Evolutionary conservation across 768 basidiomycete species (phyloP).

Genomic region (Dictyophora rubrovolvata): DNA sequence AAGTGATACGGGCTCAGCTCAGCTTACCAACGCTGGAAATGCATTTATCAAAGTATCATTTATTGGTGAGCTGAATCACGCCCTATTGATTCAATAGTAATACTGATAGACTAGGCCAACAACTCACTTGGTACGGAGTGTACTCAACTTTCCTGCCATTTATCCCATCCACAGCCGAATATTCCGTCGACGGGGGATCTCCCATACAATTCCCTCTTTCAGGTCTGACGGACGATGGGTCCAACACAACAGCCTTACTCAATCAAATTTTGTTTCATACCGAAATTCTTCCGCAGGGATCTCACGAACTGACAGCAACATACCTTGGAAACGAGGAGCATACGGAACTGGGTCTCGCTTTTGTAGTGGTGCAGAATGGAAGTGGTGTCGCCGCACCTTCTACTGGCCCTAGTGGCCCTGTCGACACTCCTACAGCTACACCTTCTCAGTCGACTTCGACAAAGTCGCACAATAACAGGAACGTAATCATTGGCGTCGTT

Average conservation of each 20-base stretch:
- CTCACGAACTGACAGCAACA: not conserved
- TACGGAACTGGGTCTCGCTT: not conserved
- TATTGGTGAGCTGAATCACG: not conserved
- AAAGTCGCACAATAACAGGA: too few relatives aligned
- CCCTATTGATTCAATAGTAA: not conserved
- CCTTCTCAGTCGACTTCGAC: too few relatives aligned
- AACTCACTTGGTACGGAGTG: not conserved
- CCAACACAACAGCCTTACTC: not conserved
- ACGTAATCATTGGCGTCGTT: too few relatives aligned
- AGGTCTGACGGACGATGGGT: not conserved
- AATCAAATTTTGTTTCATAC: not conserved
- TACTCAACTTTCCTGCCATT: not conserved
- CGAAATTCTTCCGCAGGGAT: not conserved
- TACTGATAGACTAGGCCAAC: not conserved
- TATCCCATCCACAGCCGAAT: not conserved
- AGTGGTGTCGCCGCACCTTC: too few relatives aligned
- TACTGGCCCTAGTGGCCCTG: too few relatives aligned
- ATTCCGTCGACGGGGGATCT: not conserved
- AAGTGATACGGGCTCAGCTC: not conserved
- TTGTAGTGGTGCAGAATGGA: not conserved
- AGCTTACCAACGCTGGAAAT: not conserved
- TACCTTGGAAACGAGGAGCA: not conserved
- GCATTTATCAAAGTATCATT: not conserved
- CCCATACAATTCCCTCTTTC: not conserved
- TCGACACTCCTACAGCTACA: too few relatives aligned